Percentiles rank a stretch among this genome's conserved stretches.
These are phyloP conservation scores for Crithidia brevicula DNA, from an alignment of 208 protist genomes.

Conservation along the genomic window DNA sequence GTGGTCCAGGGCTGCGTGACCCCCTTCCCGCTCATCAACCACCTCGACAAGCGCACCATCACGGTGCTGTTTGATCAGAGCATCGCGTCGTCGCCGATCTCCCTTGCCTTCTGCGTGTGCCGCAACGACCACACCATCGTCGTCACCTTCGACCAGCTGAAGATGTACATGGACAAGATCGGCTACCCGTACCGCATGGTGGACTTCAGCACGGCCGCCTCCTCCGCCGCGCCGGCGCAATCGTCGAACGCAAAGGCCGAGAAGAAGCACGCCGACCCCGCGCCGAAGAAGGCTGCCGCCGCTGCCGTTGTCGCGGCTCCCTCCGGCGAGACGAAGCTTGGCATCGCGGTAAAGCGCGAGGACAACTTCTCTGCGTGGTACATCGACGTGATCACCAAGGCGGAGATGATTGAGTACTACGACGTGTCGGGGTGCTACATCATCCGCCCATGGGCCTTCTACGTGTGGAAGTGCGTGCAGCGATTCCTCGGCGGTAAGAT, in stretches of 20 bases:
- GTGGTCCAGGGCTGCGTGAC: constrained; percentile 85
- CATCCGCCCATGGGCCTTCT: constrained; percentile 97
- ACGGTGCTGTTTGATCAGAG: constrained; percentile 80
- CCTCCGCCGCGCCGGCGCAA: constrained; percentile 21
- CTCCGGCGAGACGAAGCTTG: constrained; percentile 78
- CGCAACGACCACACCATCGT: constrained; percentile 85
- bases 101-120: constrained; percentile 81
- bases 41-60: constrained; percentile 62
- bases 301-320: constrained; percentile 7
- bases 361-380: constrained; percentile 98
- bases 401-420: constrained; percentile 99
- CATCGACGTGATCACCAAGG: constrained; percentile 96
- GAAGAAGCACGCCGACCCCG: constrained; percentile 31
- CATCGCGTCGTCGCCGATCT: constrained; percentile 37
- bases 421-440: constrained; percentile 99
- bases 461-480: constrained; percentile 98
- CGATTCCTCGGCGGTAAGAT: constrained; percentile 82
- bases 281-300: constrained; percentile 31
- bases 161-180: constrained; percentile 65
- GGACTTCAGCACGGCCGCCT: constrained; percentile 51
- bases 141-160: constrained; percentile 67
- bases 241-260: constrained; percentile 28
- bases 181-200: constrained; percentile 71
- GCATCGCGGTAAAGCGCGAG: constrained; percentile 89
- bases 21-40: constrained; percentile 87